These are phyloP conservation scores for Phytophthora crassamura DNA, from an alignment of 352 stramenopile genomes.

Conservation along the genomic window DNA sequence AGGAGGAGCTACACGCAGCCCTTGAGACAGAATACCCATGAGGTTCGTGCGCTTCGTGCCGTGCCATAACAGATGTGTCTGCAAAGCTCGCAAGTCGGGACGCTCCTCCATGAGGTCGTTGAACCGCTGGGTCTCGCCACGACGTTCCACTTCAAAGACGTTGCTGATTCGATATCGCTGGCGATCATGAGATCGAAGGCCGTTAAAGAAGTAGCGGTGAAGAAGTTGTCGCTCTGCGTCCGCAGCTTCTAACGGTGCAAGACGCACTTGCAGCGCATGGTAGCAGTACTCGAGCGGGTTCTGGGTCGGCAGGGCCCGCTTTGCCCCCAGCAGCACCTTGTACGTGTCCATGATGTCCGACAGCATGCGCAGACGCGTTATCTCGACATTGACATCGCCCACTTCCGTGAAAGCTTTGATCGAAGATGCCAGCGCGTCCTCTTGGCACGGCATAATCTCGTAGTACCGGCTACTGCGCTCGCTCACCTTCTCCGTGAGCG, in stretches of 20 bases:
- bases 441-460: constrained; percentile 79
- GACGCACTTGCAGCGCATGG: constrained; percentile 70
- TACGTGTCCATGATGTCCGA: constrained; percentile 80
- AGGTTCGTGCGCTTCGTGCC: constrained; percentile 85
- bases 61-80: constrained; percentile 84
- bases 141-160: constrained; percentile 68
- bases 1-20: constrained; percentile 84
- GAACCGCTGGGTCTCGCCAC: constrained; percentile 63
- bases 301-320: constrained; percentile 27
- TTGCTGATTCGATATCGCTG: constrained; percentile 63
- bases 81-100: constrained; percentile 40
- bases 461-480: constrained; percentile 82
- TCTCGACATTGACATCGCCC: constrained; percentile 67
- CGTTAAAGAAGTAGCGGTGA: constrained; percentile 70
- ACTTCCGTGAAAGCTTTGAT: constrained; percentile 72
- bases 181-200: constrained; percentile 37
- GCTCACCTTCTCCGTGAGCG: constrained; percentile 69
- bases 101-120: constrained; percentile 48
- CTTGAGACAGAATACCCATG: constrained; percentile 87
- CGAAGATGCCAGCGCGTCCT: constrained; percentile 59
- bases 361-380: constrained; percentile 64
- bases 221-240: constrained; percentile 55
- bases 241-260: constrained; percentile 38
- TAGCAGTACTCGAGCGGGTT: constrained; percentile 87
- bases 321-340: constrained; percentile 79